Evolutionary conservation across 495 filamentous ascomycete genomes (phyloP).

Genomic region (Neurospora cerealis): DNA sequence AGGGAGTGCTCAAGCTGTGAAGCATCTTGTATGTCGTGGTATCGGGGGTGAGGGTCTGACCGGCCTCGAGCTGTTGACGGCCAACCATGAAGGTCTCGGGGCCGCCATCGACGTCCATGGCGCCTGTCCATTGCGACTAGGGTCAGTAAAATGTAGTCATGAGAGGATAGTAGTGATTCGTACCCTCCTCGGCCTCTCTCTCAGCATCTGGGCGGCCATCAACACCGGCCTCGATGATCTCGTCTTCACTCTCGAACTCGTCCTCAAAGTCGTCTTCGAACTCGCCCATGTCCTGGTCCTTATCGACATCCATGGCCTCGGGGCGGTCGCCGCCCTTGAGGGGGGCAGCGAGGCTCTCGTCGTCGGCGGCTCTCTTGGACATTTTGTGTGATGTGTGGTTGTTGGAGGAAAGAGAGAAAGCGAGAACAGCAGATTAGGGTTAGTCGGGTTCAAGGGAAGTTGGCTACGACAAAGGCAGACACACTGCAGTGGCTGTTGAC

Average conservation of each 20-base stretch:
- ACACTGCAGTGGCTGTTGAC: not conserved
- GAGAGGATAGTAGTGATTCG: not conserved
- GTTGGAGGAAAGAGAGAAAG: not conserved
- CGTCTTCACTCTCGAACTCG: slow-evolving; percentile 94
- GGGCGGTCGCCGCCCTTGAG: slow-evolving; percentile 65
- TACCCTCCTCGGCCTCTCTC: slow-evolving; percentile 69
- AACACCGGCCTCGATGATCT: slow-evolving; percentile 88
- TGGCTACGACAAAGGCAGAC: not conserved
- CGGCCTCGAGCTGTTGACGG: slow-evolving; percentile 72
- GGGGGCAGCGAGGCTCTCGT: slow-evolving; percentile 41
- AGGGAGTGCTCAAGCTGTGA: slow-evolving; percentile 80
- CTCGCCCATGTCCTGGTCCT: slow-evolving; percentile 63
- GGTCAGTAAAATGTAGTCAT: slow-evolving; percentile 10
- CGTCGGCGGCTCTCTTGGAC: slow-evolving; percentile 59
- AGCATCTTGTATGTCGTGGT: slow-evolving; percentile 92
- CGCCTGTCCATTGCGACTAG: slow-evolving; percentile 32
- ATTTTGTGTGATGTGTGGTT: slow-evolving; percentile 34
- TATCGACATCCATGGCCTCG: slow-evolving; percentile 41
- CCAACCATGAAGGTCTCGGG: slow-evolving; percentile 78
- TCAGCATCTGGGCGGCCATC: slow-evolving; percentile 90
- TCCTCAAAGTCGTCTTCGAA: slow-evolving; percentile 97
- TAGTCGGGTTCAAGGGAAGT: too few species aligned
- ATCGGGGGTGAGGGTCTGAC: slow-evolving; percentile 85
- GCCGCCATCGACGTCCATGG: slow-evolving; percentile 85
- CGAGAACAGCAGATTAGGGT: too few species aligned